phyloP scores from a whole-genome alignment of 2,329 filamentous ascomycete genomes.

The Penicillium sp. region DNA sequence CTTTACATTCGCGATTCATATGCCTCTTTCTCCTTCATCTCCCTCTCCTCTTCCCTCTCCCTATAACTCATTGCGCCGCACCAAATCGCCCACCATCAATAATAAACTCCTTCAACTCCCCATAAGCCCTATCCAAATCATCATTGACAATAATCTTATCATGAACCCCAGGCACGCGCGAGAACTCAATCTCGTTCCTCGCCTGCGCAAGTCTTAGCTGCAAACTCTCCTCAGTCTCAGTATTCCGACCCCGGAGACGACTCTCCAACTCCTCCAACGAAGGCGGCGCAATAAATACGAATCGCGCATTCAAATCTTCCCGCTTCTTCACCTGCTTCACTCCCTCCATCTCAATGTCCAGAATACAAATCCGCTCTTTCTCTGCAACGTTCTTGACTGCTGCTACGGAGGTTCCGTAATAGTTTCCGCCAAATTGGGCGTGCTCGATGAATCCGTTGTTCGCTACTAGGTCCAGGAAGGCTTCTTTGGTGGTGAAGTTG shows the following conservation, averaged over 20 bases:
- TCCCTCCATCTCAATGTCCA: conserved; percentile 98
- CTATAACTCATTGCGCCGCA: conserved; percentile 25
- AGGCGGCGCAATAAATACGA: conserved; percentile 84
- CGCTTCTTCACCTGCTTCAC: conserved; percentile 85
- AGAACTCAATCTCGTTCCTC: conserved; percentile 73
- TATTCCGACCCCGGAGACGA: conserved; percentile 73
- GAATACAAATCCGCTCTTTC: conserved; percentile 74
- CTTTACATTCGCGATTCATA: not conserved
- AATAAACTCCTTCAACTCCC: conserved; percentile 55
- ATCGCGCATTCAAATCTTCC: conserved; percentile 74
- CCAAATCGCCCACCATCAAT: conserved; percentile 47
- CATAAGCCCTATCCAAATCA: conserved; percentile 62
- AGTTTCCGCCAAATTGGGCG: conserved; percentile 82
- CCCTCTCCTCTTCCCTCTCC: too few species aligned
- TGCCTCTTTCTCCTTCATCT: too few species aligned
- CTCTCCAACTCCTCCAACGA: conserved; percentile 73
- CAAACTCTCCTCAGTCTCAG: conserved; percentile 76
- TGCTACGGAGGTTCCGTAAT: conserved; percentile 81
- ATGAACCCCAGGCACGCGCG: conserved; percentile 68
- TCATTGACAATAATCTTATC: conserved; percentile 71
- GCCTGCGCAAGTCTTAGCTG: conserved; percentile 73
- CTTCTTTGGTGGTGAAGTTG: conserved; percentile 71
- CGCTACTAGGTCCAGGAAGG: conserved; percentile 71
- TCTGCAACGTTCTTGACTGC: conserved; percentile 76
- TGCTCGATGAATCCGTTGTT: conserved; percentile 80